A percentile compares a stretch with the other conserved stretches of the same genome.
Conservation (phyloP, 139 green algal species). For the Astrephomene gubernaculifera region DNA sequence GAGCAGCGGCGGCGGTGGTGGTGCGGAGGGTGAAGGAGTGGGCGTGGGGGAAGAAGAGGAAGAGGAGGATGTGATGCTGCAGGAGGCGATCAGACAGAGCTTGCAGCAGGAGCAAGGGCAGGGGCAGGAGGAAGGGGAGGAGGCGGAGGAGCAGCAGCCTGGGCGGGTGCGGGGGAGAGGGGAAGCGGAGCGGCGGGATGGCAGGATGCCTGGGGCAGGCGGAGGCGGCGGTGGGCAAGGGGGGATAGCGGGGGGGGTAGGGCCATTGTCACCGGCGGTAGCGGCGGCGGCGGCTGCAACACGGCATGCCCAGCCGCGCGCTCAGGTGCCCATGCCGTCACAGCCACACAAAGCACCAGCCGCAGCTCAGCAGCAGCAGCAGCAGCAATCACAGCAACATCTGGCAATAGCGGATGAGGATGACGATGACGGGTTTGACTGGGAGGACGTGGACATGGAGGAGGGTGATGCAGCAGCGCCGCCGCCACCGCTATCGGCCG, state of each 20-base stretch:
- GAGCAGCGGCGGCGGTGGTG: neutral
- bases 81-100: constrained; percentile 78
- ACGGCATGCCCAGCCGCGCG: no score
- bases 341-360: no score
- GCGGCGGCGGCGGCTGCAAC: no score
- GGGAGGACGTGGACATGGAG: constrained; percentile 42
- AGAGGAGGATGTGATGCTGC: constrained; percentile 73
- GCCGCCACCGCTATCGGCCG: neutral
- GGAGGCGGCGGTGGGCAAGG: no score
- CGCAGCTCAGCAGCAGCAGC: neutral
- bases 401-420: constrained; percentile 10
- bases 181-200: neutral
- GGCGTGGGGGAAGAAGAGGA: constrained; percentile 30
- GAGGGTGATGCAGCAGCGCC: neutral
- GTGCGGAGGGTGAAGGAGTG: neutral
- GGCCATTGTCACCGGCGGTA: no score
- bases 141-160: constrained; percentile 8
- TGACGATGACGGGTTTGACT: constrained; percentile 58
- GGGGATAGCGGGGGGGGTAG: no score
- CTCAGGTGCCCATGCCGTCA: no score
- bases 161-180: neutral
- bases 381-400: neutral
- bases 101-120: neutral
- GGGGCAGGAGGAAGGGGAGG: neutral
- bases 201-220: no score